phyloP scores from a whole-genome alignment of 768 basidiomycete genomes.

The Trametopsis cervina region DNA sequence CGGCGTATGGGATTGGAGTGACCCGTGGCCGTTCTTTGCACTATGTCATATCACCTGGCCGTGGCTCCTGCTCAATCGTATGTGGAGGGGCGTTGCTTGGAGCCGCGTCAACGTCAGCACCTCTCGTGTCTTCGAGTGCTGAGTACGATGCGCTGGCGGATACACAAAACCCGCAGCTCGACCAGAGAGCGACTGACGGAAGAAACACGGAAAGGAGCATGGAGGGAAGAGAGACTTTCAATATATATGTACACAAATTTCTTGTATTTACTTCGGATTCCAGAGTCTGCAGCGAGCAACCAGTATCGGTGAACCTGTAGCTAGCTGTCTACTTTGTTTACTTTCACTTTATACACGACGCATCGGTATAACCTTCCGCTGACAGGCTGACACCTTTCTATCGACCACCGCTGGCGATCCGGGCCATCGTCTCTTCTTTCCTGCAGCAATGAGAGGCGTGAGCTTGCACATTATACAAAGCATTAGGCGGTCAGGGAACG shows the following conservation, averaged over 20 bases:
- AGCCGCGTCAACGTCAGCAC: conserved; percentile 12
- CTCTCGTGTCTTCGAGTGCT: conserved; percentile 10
- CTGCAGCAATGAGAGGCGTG: too few species aligned
- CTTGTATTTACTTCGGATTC: neutral
- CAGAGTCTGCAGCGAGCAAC: neutral
- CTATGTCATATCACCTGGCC: conserved; percentile 6
- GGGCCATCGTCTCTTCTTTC: too few species aligned
- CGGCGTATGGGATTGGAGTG: conserved; percentile 8
- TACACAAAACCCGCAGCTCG: neutral
- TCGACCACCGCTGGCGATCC: too few species aligned
- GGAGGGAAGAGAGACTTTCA: neutral
- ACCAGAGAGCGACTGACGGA: too few species aligned
- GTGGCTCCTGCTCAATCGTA: conserved; percentile 7
- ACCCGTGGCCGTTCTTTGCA: conserved; percentile 11
- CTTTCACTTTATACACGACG: neutral
- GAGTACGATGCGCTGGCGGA: neutral
- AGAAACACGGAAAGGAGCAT: neutral
- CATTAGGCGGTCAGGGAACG: neutral
- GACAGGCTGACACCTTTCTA: too few species aligned
- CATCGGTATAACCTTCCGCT: too few species aligned
- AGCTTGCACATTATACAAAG: too few species aligned
- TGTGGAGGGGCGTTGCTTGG: conserved; percentile 7
- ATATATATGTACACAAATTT: neutral
- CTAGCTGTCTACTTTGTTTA: neutral
- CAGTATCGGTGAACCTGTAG: neutral